Conservation (phyloP, 2,329 filamentous ascomycete species). For the Penicillium sp. region DNA sequence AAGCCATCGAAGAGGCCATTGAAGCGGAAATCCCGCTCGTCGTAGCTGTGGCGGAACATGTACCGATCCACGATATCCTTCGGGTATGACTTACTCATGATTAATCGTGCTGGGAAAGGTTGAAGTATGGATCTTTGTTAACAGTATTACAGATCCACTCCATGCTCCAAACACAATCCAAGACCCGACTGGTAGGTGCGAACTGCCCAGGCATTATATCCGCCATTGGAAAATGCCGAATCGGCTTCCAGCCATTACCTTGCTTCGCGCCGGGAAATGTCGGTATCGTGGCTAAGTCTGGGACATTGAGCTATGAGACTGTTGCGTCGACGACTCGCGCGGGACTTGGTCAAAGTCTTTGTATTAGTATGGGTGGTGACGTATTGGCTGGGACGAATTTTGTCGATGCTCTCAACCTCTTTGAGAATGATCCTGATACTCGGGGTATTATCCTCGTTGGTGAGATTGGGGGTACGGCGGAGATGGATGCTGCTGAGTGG, state of each 20-base stretch:
- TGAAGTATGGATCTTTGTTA: neutral
- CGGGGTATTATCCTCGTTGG: conserved; percentile 71
- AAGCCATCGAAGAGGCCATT: conserved; percentile 76
- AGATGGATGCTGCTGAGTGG: conserved; percentile 72
- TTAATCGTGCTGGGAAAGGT: neutral
- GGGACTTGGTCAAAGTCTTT: conserved; percentile 74
- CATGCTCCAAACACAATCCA: conserved; percentile 69
- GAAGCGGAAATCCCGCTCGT: conserved; percentile 75
- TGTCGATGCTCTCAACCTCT: conserved; percentile 66
- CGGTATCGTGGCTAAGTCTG: conserved; percentile 77
- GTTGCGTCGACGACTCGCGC: conserved; percentile 71
- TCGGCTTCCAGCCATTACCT: conserved; percentile 74
- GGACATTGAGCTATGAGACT: conserved; percentile 76
- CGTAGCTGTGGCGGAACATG: conserved; percentile 76
- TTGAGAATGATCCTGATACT: conserved; percentile 66
- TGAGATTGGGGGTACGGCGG: conserved; percentile 68
- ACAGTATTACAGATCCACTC: conserved; percentile 57
- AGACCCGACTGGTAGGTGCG: conserved; percentile 72
- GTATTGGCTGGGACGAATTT: conserved; percentile 72
- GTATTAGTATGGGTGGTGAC: conserved; percentile 76
- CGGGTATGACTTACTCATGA: conserved; percentile 50
- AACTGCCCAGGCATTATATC: conserved; percentile 80
- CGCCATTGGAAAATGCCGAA: conserved; percentile 66
- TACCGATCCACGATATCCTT: conserved; percentile 75
- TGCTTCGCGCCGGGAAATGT: conserved; percentile 69